Percentiles rank a stretch among this genome's conserved stretches.
Conservation (phyloP, 768 basidiomycete genomes). For the Hericium coralloides region DNA sequence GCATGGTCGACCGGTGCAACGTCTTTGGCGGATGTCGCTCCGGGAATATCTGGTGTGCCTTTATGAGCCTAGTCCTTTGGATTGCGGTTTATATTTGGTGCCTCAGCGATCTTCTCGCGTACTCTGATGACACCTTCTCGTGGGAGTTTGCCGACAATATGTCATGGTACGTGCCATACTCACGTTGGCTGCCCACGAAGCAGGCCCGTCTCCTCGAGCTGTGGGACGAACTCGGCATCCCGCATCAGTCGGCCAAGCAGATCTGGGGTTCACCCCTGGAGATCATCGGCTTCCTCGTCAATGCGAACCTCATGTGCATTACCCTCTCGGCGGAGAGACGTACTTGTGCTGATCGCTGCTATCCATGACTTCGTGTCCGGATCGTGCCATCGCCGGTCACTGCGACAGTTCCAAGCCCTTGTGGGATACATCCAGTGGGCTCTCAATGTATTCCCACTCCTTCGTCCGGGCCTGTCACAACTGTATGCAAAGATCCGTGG, state of each 20-base stretch:
- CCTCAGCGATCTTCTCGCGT: conserved; percentile 20
- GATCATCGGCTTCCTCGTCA: conserved; percentile 23
- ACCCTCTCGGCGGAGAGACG: conserved; percentile 19
- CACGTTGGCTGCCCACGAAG: conserved; percentile 17
- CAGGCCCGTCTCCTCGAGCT: conserved; percentile 29
- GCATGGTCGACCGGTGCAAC: not conserved
- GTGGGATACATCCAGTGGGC: not conserved
- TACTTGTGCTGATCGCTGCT: not conserved
- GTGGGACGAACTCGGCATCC: conserved; percentile 32
- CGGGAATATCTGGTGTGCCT: conserved; percentile 1
- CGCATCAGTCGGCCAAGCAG: conserved; percentile 32
- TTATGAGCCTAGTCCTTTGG: conserved; percentile 28
- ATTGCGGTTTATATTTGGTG: conserved; percentile 18
- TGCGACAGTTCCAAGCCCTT: not conserved
- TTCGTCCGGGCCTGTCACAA: conserved; percentile 20
- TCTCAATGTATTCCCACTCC: conserved; percentile 27
- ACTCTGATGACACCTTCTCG: conserved; percentile 28
- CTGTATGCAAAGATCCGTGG: conserved; percentile 25
- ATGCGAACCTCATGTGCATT: conserved; percentile 29
- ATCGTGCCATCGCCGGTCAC: not conserved
- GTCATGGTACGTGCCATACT: conserved; percentile 24
- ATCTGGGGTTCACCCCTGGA: conserved; percentile 17
- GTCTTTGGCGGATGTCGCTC: not conserved
- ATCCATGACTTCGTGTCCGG: not conserved
- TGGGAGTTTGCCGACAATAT: conserved; percentile 15